Conservation (phyloP, 116 monocot species). For the Iris pallida region DNA sequence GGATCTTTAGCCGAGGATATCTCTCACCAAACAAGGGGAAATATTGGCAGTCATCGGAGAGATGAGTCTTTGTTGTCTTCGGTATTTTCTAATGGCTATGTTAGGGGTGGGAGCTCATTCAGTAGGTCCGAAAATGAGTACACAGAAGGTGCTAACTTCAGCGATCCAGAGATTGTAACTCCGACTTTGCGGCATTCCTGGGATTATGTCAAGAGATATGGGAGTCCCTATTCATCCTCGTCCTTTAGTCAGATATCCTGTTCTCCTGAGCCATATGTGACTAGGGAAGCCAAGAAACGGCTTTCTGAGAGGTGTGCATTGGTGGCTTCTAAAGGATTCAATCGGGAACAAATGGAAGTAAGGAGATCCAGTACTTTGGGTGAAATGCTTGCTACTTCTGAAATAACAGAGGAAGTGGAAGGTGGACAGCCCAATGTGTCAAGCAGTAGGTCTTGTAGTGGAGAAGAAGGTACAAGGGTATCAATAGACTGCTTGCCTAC, state of each 20-base stretch:
- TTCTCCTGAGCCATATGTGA: constrained; percentile 78
- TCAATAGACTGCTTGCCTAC: constrained; percentile 24
- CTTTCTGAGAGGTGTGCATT: constrained; percentile 74
- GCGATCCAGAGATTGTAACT: constrained; percentile 50
- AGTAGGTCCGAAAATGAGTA: constrained; percentile 52
- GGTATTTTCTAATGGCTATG: constrained; percentile 60
- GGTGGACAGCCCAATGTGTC: constrained; percentile 9
- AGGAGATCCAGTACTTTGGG: constrained; percentile 78
- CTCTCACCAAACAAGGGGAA: constrained; percentile 30
- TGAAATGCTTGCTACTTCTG: constrained; percentile 70
- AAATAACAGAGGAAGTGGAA: constrained; percentile 43
- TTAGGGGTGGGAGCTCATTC: constrained; percentile 77
- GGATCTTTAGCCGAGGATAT: constrained; percentile 27
- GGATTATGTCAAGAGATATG: constrained; percentile 44
- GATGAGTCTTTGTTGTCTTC: constrained; percentile 73
- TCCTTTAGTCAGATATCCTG: constrained; percentile 40
- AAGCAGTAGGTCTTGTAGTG: constrained; percentile 29
- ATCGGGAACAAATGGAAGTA: constrained; percentile 31
- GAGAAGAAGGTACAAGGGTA: constrained; percentile 32
- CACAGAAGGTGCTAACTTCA: constrained; percentile 36
- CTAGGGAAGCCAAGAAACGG: constrained; percentile 80
- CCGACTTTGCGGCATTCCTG: constrained; percentile 54
- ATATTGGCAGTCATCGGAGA: constrained; percentile 40
- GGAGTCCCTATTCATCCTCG: constrained; percentile 57
- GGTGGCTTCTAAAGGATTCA: constrained; percentile 48